These are phyloP conservation scores for Tremella fuciformis DNA, from an alignment of 768 basidiomycete species.

Conservation along the genomic window DNA sequence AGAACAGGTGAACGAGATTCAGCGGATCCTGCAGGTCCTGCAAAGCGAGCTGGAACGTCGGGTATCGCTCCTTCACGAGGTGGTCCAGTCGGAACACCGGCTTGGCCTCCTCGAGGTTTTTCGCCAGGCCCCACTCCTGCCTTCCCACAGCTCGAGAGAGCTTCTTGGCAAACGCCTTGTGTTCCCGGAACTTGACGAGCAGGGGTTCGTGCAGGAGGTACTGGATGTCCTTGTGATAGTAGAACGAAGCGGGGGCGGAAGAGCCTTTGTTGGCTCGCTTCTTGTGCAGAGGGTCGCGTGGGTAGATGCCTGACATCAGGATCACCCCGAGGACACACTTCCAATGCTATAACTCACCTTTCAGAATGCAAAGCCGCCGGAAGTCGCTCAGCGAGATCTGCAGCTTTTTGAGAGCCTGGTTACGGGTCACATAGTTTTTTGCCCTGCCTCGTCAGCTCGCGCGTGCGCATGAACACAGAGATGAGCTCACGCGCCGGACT, in stretches of 20 bases:
- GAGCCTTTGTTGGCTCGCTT: constrained; percentile 97
- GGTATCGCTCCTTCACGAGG: constrained; percentile 96
- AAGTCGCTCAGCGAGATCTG: constrained; percentile 97
- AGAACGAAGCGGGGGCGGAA: constrained; percentile 94
- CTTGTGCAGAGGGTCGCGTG: constrained; percentile 84
- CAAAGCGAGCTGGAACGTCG: constrained; percentile 91
- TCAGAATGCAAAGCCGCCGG: constrained; percentile 91
- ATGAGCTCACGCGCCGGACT: constrained; percentile 52
- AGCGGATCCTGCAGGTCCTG: constrained; percentile 96
- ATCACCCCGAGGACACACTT: not conserved
- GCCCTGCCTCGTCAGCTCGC: constrained; percentile 34
- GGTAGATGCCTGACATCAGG: constrained; percentile 74
- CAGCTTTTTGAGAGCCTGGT: constrained; percentile 85
- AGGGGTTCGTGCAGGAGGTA: constrained; percentile 97
- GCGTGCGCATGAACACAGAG: not conserved
- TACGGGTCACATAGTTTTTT: constrained; percentile 68
- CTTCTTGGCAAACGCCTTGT: constrained; percentile 98
- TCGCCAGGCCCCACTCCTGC: constrained; percentile 92
- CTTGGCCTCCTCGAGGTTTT: constrained; percentile 87
- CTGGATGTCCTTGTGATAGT: constrained; percentile 96
- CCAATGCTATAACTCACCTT: constrained; percentile 62
- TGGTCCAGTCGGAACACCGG: constrained; percentile 91
- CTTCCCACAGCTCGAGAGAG: constrained; percentile 86
- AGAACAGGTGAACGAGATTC: constrained; percentile 90
- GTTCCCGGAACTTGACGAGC: constrained; percentile 85